A percentile compares a stretch with the other conserved stretches of the same genome.
phyloP scores from a whole-genome alignment of 192 early-diverging fungal genomes.

The Mortierella alpina region DNA sequence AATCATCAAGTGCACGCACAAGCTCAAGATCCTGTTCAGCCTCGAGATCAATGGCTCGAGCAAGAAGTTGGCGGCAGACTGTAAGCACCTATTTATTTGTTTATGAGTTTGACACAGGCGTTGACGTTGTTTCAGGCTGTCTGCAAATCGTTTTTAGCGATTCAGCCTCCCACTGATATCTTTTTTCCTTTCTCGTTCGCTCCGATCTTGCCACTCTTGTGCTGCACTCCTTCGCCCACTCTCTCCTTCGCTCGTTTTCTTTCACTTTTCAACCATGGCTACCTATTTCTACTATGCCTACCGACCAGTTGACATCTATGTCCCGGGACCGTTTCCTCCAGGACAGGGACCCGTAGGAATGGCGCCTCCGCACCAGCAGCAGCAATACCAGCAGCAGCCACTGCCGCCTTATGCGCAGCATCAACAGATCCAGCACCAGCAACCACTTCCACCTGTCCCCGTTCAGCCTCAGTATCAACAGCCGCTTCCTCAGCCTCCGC shows the following conservation, averaged over 20 bases:
- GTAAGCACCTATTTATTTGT: not conserved
- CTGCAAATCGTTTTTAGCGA: not conserved
- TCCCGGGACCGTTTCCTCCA: constrained; percentile 51
- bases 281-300: too few species aligned
- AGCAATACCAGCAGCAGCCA: constrained; percentile 7
- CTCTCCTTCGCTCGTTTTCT: not conserved
- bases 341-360: constrained; percentile 27
- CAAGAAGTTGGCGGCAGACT: constrained; percentile 31
- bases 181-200: not conserved
- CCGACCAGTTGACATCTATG: constrained; percentile 28
- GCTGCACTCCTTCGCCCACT: too few species aligned
- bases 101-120: not conserved
- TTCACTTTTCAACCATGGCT: not conserved
- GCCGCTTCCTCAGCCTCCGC: not conserved
- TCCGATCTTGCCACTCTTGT: not conserved
- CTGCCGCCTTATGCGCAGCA: not conserved
- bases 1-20: constrained; percentile 41
- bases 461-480: not conserved
- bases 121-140: not conserved
- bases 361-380: not conserved
- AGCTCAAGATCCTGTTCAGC: constrained; percentile 31
- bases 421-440: not conserved
- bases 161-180: not conserved
- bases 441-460: not conserved
- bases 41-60: constrained; percentile 35